Base-by-base conservation (phyloP, 148 eudicot species). In the Silene latifolia region DNA sequence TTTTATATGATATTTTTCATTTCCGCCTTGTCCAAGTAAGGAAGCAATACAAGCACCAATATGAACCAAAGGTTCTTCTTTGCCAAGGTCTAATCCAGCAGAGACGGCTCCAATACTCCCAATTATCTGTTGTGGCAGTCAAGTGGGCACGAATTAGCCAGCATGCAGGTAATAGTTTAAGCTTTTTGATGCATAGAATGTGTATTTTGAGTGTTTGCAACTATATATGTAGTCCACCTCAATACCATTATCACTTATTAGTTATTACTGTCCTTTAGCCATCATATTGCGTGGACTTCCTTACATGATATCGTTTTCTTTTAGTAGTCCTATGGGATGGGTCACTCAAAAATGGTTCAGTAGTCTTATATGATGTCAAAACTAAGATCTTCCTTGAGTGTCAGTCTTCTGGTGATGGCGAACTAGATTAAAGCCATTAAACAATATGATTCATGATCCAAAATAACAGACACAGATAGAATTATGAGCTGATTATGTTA, bases 71-170 rank as follows among this genome's bases (percentile, higher is more conserved):
- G 98, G 96, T 25, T 95, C 98, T 86, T 90, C 98, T 88, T 93
- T 93, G 5, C 98, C 98, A 10, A 93, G 85, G 78, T 88, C 97
- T 62, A 93, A 72, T 61, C 93, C 90, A 56, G 97, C 97, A 56
- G 98, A 85, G 29, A 93, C 98, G 9, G 92, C 98, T 86, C 88
- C 92, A 20, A 91, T 91, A 85, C 92, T 91, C 83, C 97, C 98
- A 74, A 93, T 67, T 62, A 89, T 93, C 98, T 93, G 91, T 46
- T 73, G 71, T 3, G 61, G 74, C 27, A 62, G 72, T 39, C 47
- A 63, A 77, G 72, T 58, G 1, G 17, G 44, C 39, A 58, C 68
- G 69, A 42, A 1, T 64, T 76, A 60, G 76, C 70, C 58, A 46
- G 59, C n/a, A 72, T 75, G 68, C 72, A 80, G 79, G 82, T 80